phyloP scores from a whole-genome alignment of 169 alveolate species.

The Babesia microti region DNA sequence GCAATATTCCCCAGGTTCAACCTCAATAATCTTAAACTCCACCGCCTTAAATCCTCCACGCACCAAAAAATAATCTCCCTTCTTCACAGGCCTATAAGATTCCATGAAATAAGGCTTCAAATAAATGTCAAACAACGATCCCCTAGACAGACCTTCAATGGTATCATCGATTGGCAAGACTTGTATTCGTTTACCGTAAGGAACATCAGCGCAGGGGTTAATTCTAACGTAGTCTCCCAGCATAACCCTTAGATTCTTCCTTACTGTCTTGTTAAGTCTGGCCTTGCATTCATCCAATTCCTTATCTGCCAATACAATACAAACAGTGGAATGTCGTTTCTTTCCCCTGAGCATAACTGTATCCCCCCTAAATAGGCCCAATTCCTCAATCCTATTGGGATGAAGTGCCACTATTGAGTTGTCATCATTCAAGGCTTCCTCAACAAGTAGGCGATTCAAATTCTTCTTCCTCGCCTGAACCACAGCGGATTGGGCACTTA shows the following conservation, averaged over 20 bases:
- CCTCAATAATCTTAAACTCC: constrained; percentile 98
- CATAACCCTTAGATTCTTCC: constrained; percentile 94
- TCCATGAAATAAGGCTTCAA: constrained; percentile 98
- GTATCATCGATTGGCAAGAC: constrained; percentile 98
- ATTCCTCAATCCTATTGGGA: constrained; percentile 83
- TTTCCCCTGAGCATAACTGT: constrained; percentile 97
- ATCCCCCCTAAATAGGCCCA: constrained; percentile 96
- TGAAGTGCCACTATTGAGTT: constrained; percentile 93
- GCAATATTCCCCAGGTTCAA: constrained; percentile 98
- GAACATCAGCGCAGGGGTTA: constrained; percentile 92
- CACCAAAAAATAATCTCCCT: constrained; percentile 95
- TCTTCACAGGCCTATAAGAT: constrained; percentile 97
- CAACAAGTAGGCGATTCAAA: constrained; percentile 79
- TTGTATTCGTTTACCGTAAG: constrained; percentile 95
- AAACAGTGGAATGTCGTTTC: constrained; percentile 94
- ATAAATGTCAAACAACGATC: constrained; percentile 92
- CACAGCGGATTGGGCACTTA: no score
- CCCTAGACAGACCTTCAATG: constrained; percentile 94
- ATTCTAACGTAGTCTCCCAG: constrained; percentile 94
- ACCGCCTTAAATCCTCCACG: constrained; percentile 99
- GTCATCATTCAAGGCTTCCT: constrained; percentile 98
- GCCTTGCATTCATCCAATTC: constrained; percentile 93
- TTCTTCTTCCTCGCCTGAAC: constrained; percentile 27
- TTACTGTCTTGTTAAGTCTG: constrained; percentile 91
- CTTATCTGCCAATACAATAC: constrained; percentile 93